Percentiles rank a stretch among this genome's conserved stretches.
These are phyloP conservation scores for Eucalyptus brandiana DNA, from an alignment of 345 rosid genomes.

Conservation along the genomic window DNA sequence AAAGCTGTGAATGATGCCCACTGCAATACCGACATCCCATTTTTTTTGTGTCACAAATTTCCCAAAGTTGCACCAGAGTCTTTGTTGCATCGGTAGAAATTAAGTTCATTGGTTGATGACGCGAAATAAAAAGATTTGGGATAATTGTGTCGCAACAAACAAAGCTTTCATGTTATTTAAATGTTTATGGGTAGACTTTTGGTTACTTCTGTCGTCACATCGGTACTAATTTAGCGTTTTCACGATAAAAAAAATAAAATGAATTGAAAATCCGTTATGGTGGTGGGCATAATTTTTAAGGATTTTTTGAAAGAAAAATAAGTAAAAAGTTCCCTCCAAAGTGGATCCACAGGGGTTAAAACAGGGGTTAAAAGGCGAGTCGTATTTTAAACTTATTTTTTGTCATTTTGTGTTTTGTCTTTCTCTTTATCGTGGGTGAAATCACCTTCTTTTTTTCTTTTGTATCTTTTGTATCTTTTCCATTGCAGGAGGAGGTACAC, in stretches of 20 bases:
- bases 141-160: background rate
- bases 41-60: background rate
- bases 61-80: background rate
- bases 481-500: too few species aligned
- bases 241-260: background rate
- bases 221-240: background rate
- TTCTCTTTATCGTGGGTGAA: background rate
- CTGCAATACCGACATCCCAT: background rate
- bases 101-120: too few species aligned
- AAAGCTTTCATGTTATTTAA: background rate
- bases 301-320: background rate
- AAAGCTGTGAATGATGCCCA: background rate
- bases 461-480: too few species aligned
- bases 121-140: fast-evolving
- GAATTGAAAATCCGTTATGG: background rate
- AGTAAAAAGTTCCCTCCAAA: background rate
- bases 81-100: background rate
- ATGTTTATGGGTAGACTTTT: background rate
- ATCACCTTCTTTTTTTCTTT: background rate
- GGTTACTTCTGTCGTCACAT: background rate
- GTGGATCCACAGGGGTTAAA: background rate
- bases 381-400: background rate
- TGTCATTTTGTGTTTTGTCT: background rate
- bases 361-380: background rate
- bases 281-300: background rate